These are phyloP conservation scores for Trichosporon ovoides DNA, from an alignment of 1,284 basidiomycete species.

Conservation along the genomic window DNA sequence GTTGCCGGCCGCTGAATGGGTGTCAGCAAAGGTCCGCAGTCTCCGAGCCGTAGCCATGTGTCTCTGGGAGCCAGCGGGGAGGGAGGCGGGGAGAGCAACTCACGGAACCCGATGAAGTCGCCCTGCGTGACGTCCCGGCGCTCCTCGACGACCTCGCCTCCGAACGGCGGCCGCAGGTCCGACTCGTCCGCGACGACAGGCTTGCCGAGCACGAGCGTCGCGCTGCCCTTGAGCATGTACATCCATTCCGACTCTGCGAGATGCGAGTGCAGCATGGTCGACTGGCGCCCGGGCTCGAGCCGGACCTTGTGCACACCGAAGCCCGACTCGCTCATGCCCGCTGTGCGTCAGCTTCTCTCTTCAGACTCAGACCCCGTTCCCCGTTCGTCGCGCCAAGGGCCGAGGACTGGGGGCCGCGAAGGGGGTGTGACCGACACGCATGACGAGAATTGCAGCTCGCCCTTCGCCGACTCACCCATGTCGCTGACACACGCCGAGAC, in stretches of 20 bases:
- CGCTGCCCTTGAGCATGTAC: constrained; percentile 25
- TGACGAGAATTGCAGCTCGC: neutral
- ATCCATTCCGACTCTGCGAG: constrained; percentile 28
- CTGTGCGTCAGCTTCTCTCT: constrained; percentile 7
- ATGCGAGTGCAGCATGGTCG: constrained; percentile 31
- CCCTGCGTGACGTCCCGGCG: constrained; percentile 7
- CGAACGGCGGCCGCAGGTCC: constrained; percentile 14
- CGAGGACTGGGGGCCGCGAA: too few relatives aligned
- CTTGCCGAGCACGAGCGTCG: constrained; percentile 17
- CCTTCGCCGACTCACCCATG: constrained; percentile 20
- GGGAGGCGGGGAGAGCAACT: neutral
- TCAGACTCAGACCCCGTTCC: too few relatives aligned
- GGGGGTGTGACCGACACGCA: too few relatives aligned
- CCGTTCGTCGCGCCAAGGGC: too few relatives aligned
- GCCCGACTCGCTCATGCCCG: constrained; percentile 12
- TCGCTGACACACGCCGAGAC: constrained; percentile 22
- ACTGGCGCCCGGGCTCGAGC: constrained; percentile 22
- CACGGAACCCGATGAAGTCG: constrained; percentile 22
- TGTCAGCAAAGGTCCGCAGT: too few relatives aligned
- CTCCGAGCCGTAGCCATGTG: too few relatives aligned
- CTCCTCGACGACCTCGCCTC: constrained; percentile 4
- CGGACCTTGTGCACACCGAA: constrained; percentile 27
- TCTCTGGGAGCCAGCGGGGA: neutral
- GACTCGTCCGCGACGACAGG: constrained; percentile 1
- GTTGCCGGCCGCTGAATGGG: constrained; percentile 9